These are phyloP conservation scores for Apiospora sp. DNA, from an alignment of 2,329 filamentous ascomycete species.

Conservation along the genomic window DNA sequence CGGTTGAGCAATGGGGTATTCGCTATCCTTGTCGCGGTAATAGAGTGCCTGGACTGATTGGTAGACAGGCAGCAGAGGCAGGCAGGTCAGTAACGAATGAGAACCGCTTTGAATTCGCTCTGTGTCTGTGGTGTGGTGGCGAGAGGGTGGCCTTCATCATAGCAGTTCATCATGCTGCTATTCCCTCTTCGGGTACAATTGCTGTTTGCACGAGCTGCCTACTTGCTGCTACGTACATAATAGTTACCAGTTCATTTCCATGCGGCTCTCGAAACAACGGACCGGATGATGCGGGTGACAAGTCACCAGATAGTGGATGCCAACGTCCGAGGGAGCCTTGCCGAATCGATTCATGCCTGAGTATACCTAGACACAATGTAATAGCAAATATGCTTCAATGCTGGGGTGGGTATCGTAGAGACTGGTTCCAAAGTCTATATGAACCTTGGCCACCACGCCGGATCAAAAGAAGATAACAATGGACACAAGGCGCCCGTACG, in stretches of 20 bases:
- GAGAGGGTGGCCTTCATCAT: background rate
- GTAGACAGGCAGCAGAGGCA: background rate
- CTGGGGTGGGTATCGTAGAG: background rate
- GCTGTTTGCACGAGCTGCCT: background rate
- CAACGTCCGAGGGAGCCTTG: background rate
- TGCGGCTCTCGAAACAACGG: constrained; percentile 11
- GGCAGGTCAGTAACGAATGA: background rate
- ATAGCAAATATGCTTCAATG: constrained; percentile 7
- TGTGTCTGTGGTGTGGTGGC: constrained; percentile 3
- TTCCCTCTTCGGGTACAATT: background rate
- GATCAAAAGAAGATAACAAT: background rate
- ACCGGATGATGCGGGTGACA: constrained; percentile 18
- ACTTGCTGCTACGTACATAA: background rate
- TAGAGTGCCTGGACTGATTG: background rate
- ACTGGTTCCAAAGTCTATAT: background rate
- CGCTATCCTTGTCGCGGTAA: background rate
- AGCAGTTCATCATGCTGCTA: background rate
- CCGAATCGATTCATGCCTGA: background rate
- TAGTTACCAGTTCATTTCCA: background rate
- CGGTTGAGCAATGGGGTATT: background rate
- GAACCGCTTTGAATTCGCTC: background rate
- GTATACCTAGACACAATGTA: background rate
- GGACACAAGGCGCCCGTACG: background rate
- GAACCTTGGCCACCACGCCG: background rate
- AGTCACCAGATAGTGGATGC: constrained; percentile 5